phyloP scores from a whole-genome alignment of 352 stramenopile species.

The Globisporangium camurandrum region DNA sequence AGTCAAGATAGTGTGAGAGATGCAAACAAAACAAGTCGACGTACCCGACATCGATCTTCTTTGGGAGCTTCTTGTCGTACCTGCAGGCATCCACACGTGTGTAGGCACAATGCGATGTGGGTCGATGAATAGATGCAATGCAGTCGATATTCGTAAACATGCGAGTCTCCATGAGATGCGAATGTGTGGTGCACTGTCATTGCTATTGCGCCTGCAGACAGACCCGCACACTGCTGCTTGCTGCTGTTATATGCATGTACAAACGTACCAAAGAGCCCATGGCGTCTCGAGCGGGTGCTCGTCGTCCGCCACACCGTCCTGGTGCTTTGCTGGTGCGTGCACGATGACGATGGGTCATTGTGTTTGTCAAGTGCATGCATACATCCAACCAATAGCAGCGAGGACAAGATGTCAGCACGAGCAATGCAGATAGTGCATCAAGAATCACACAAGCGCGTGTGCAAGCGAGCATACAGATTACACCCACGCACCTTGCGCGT shows the following conservation, averaged over 20 bases:
- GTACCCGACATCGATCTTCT: conserved; percentile 85
- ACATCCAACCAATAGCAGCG: too few relatives aligned
- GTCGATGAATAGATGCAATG: neutral
- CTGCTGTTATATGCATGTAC: too few relatives aligned
- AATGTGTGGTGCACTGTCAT: neutral
- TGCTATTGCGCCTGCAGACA: neutral
- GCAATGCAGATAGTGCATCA: neutral
- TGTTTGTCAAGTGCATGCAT: too few relatives aligned
- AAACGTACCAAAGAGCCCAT: conserved; percentile 82
- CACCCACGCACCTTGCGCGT: conserved; percentile 10
- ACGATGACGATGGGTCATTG: neutral
- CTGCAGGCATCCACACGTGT: conserved; percentile 26
- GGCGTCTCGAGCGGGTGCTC: conserved; percentile 84
- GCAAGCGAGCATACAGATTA: neutral
- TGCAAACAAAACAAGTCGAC: too few relatives aligned
- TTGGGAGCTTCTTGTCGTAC: conserved; percentile 93
- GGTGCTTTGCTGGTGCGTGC: conserved; percentile 9
- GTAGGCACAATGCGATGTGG: neutral
- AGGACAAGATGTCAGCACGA: neutral
- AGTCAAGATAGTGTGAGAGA: too few relatives aligned
- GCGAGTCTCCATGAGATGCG: neutral
- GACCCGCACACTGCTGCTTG: neutral
- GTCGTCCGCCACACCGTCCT: conserved; percentile 23
- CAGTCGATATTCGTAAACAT: neutral
- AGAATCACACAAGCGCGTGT: too few relatives aligned